A percentile compares a stretch with the other conserved stretches of the same genome.
Conservation (phyloP, 129 eudicot genomes). For the Flaveria sonorensis region DNA sequence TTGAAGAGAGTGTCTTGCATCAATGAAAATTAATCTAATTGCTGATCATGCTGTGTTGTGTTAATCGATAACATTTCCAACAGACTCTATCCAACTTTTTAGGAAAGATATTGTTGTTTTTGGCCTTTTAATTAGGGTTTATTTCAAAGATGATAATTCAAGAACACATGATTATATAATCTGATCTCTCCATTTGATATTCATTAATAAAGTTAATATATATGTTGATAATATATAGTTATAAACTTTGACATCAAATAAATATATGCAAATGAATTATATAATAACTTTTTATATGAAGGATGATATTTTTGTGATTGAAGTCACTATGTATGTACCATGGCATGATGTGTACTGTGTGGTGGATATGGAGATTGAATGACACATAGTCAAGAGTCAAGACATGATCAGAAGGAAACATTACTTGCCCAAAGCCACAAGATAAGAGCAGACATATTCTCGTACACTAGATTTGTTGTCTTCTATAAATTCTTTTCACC, state of each 20-base stretch:
- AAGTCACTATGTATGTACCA: background rate
- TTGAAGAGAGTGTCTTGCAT: no score
- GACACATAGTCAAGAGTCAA: background rate
- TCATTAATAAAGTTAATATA: no score
- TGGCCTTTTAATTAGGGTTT: no score
- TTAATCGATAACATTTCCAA: no score
- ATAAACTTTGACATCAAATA: background rate
- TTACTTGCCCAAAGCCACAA: background rate
- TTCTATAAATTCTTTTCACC: background rate
- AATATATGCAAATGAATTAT: background rate
- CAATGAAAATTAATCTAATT: no score
- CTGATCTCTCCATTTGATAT: no score
- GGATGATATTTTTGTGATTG: background rate
- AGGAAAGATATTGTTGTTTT: no score
- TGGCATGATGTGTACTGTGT: background rate
- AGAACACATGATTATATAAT: no score
- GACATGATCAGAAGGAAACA: background rate
- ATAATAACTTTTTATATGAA: background rate
- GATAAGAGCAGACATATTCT: background rate
- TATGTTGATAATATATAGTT: no score
- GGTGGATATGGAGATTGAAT: background rate
- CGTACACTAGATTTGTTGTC: background rate
- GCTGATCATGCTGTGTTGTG: no score
- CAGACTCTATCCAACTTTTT: no score
- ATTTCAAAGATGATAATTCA: no score